Conservation (phyloP, 257 asterid species). For the Nicotiana otophora region DNA sequence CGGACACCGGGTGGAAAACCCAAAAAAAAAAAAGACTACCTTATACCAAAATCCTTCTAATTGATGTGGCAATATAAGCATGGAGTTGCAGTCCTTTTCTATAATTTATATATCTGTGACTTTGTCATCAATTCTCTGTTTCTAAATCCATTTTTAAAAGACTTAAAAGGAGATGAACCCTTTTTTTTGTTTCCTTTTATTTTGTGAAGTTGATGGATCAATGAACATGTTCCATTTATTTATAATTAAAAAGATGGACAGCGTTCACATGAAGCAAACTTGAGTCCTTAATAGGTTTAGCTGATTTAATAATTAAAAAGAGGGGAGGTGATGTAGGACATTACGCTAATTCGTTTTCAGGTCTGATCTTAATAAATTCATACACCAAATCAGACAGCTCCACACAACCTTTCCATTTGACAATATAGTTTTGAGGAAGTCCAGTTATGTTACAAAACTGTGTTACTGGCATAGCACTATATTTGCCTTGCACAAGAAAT, state of each 20-base stretch:
- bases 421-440: neutral
- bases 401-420: neutral
- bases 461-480: slow-evolving; percentile 7
- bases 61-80: neutral
- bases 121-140: too few species aligned
- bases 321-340: neutral
- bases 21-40: too few species aligned
- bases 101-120: neutral
- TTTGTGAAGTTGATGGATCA: too few species aligned
- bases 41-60: neutral
- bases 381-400: neutral
- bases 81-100: neutral
- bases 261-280: neutral
- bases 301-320: neutral
- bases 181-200: too few species aligned
- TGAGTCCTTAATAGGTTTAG: neutral
- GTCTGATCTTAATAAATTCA: neutral
- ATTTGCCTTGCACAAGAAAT: neutral
- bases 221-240: neutral
- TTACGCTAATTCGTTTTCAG: neutral
- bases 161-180: too few species aligned
- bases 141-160: neutral
- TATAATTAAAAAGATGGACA: neutral
- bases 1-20: too few species aligned
- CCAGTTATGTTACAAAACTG: neutral